Evolutionary conservation across 345 rosid genomes (phyloP), one percentile per base, ranked within the genome.

Genomic region (Aquilaria yunnanensis): DNA sequence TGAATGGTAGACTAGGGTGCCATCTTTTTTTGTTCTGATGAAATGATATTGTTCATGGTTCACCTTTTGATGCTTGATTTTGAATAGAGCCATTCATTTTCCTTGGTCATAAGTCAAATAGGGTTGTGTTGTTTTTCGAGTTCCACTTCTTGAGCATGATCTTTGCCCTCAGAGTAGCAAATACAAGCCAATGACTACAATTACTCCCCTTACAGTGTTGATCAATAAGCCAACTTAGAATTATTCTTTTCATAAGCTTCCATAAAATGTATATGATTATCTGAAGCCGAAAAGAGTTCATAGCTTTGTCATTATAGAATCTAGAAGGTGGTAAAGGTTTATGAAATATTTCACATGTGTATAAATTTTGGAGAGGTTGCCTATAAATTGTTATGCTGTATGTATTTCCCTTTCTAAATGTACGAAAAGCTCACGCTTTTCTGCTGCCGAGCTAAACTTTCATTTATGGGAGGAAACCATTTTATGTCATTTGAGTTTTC

Each of bases 111-210:
- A 12, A 13, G 59, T 41, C 1, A 57, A 56, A 43, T 8, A 16
- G 43, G 65, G 51, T 37, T 71, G 65, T 64, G 74, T 37, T 57
- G 54, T 32, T 67, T 54, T 59, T 69, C 57, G 10, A 51, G 10
- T 29, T 51, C 60, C 67, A 10, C 60, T 47, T 62, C 53, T 49
- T 47, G 57, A 23, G 76, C 85, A 12, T 58, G 77, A 49, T 81
- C 88, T 77, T 85, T 87, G 16, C 90, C 95, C 90, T 1, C 90
- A 85, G 13, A 83, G 60, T 62, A 87, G 77, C 67, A 85, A 46
- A 71, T 87, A 87, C 32, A 87, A 57, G 51, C 88, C 95, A 47
- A 67, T 5, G 11, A 85, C 78, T 32, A 79, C 87, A 59, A 75
- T 56, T 32, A 63, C 63, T 50, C 77, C 87, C 14, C 95, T 88